Percentiles rank a stretch among this genome's conserved stretches.
phyloP scores from a whole-genome alignment of 768 basidiomycete genomes.

The Rhodosporidiobolus odoratus region DNA sequence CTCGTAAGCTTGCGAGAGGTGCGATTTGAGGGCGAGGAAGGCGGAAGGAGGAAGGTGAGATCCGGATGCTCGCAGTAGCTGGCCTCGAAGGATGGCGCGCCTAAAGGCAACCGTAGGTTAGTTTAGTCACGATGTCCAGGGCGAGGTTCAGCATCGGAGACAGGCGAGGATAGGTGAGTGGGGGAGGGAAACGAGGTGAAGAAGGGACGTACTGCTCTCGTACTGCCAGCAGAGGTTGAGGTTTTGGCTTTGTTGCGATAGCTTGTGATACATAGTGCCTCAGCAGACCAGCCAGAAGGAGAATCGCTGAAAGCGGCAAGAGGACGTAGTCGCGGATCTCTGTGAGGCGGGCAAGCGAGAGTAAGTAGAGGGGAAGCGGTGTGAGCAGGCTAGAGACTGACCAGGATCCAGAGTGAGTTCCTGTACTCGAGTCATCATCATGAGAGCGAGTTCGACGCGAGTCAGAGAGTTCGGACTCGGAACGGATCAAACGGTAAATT shows the following conservation, averaged over 20 bases:
- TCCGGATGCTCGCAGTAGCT: conserved; percentile 32
- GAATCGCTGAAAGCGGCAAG: conserved; percentile 24
- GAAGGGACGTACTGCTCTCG: conserved; percentile 80
- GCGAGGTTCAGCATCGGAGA: background rate
- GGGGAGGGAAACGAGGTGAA: background rate
- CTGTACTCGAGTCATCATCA: background rate
- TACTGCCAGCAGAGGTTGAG: conserved; percentile 65
- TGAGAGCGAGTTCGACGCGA: background rate
- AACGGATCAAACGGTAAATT: too few species aligned
- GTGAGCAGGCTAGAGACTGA: background rate
- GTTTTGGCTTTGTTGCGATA: conserved; percentile 77
- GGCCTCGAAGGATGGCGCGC: conserved; percentile 33
- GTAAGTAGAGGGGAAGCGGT: background rate
- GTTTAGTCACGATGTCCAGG: background rate
- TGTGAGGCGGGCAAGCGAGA: background rate
- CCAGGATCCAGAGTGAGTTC: conserved; percentile 30
- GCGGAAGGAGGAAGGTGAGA: conserved; percentile 42
- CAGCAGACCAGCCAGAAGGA: conserved; percentile 65
- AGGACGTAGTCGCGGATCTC: conserved; percentile 34
- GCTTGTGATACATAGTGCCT: conserved; percentile 86
- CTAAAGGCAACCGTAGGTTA: background rate
- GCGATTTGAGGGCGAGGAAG: conserved; percentile 45
- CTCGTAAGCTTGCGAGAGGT: conserved; percentile 42
- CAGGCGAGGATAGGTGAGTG: too few species aligned
- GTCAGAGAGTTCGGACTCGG: background rate